Conservation (phyloP, 1,284 basidiomycete genomes). For the Ustilago bromivora region DNA sequence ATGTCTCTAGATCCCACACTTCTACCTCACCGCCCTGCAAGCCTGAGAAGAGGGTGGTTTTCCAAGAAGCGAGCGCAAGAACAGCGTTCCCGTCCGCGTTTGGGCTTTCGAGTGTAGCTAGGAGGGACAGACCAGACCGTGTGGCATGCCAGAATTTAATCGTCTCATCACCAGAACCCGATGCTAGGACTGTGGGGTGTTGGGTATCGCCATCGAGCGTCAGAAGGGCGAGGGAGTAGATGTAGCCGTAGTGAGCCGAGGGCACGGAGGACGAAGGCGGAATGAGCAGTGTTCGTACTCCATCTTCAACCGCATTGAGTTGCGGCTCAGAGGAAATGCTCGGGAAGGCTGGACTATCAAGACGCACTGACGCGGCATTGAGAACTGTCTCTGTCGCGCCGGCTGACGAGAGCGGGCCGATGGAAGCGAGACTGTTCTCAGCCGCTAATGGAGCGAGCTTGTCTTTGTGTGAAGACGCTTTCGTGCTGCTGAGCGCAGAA, state of each 20-base stretch:
- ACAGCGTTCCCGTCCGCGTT: slow-evolving; percentile 73
- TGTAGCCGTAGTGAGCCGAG: slow-evolving; percentile 92
- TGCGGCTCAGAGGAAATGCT: background rate
- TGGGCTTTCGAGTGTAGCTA: slow-evolving; percentile 74
- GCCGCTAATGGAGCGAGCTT: background rate
- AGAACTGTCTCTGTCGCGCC: slow-evolving; percentile 36
- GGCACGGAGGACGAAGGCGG: slow-evolving; percentile 67
- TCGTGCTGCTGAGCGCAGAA: background rate
- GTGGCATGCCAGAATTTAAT: slow-evolving; percentile 89
- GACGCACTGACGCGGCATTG: slow-evolving; percentile 28
- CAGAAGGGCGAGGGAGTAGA: slow-evolving; percentile 84
- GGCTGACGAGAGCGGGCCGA: slow-evolving; percentile 16
- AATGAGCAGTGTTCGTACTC: slow-evolving; percentile 43
- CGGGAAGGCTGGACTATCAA: slow-evolving; percentile 23
- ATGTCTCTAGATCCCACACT: slow-evolving; percentile 90
- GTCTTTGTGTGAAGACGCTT: background rate
- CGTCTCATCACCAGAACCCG: slow-evolving; percentile 80
- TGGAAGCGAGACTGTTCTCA: background rate
- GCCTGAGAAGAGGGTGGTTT: slow-evolving; percentile 88
- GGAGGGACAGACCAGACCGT: slow-evolving; percentile 70
- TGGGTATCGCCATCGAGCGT: slow-evolving; percentile 64
- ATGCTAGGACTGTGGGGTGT: slow-evolving; percentile 46
- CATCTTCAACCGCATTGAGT: background rate
- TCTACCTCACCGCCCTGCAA: slow-evolving; percentile 91
- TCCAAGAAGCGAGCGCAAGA: slow-evolving; percentile 79